Evolutionary conservation across 176 grass and related monocot species (phyloP).

Genomic region (Aegilops bicornis): DNA sequence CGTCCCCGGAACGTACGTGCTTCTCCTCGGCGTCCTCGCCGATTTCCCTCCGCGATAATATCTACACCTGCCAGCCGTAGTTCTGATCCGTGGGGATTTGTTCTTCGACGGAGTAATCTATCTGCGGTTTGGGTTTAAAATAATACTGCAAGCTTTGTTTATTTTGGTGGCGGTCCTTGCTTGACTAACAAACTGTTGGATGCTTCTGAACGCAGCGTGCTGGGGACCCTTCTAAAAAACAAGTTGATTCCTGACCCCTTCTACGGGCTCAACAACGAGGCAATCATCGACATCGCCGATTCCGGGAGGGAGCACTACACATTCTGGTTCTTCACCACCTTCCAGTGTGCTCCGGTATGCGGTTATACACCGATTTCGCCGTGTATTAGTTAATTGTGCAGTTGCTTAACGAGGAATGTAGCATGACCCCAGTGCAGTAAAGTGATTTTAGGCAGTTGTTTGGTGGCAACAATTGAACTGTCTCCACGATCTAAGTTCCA

Average conservation of each 20-base stretch:
- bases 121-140: not conserved
- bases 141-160: not conserved
- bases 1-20: conserved; percentile 84
- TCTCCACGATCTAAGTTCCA: not conserved
- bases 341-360: conserved; percentile 67
- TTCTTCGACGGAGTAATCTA: conserved; percentile 7
- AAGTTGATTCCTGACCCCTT: conserved; percentile 87
- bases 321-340: conserved; percentile 96
- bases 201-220: conserved; percentile 56
- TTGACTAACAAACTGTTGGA: not conserved
- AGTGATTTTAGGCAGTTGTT: conserved; percentile 14
- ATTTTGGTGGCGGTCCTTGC: not conserved
- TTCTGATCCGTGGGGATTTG: not conserved
- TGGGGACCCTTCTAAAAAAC: conserved; percentile 89
- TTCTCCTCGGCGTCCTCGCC: not conserved
- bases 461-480: not conserved
- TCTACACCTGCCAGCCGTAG: not conserved
- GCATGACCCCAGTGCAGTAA: not conserved
- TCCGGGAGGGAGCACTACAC: conserved; percentile 92
- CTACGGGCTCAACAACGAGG: conserved; percentile 94
- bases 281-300: conserved; percentile 90
- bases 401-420: not conserved
- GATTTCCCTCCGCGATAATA: not conserved
- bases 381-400: not conserved
- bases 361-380: not conserved